Evolutionary conservation across 306 rosid species (phyloP).

Genomic region (Canavalia gladiata): DNA sequence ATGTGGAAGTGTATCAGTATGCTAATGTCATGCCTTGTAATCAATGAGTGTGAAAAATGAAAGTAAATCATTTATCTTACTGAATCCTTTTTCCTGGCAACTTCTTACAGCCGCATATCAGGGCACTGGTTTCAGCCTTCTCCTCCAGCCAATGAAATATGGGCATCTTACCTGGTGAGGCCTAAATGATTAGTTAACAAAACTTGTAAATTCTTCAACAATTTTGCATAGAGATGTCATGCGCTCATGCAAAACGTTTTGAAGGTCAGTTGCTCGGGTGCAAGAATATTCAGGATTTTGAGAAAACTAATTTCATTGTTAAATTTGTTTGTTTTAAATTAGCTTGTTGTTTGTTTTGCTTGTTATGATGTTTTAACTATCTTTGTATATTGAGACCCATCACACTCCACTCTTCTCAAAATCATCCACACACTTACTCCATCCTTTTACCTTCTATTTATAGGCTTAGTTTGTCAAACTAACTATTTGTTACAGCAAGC

Average conservation of each 20-base stretch:
- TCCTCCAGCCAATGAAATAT: constrained; percentile 86
- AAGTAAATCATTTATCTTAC: constrained; percentile 37
- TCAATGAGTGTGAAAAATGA: constrained; percentile 12
- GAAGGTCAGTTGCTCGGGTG: not conserved
- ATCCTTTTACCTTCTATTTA: too few species aligned
- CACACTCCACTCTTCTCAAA: too few species aligned
- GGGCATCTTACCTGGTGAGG: constrained; percentile 88
- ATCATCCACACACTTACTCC: too few species aligned
- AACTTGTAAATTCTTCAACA: constrained; percentile 4
- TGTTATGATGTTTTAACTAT: constrained; percentile 28
- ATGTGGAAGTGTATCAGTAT: constrained; percentile 21
- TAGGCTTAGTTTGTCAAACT: too few species aligned
- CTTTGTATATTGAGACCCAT: too few species aligned
- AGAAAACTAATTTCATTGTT: constrained; percentile 16
- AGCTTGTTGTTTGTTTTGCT: not conserved
- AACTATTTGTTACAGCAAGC: too few species aligned
- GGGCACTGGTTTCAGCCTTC: constrained; percentile 92
- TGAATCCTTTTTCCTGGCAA: not conserved
- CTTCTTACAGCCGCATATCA: constrained; percentile 82
- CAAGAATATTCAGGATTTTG: constrained; percentile 39
- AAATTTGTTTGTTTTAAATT: not conserved
- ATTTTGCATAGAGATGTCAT: constrained; percentile 14
- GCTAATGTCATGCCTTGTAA: not conserved
- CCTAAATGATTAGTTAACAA: constrained; percentile 56
- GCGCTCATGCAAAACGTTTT: not conserved